Conservation (phyloP, 2,329 filamentous ascomycete genomes). For the Ophiostoma sp. region DNA sequence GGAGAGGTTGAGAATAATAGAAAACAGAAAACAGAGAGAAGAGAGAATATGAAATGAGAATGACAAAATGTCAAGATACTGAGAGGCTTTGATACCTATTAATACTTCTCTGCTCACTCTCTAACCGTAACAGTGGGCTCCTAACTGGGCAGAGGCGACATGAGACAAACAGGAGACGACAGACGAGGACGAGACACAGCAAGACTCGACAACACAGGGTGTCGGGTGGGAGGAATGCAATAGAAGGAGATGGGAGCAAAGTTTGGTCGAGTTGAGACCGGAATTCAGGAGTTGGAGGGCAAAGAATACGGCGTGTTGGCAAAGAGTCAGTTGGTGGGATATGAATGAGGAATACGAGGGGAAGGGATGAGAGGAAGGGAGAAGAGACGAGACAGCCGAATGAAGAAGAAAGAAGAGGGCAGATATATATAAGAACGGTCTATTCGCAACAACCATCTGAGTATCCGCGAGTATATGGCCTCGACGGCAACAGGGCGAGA, state of each 20-base stretch:
- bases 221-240: background rate
- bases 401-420: background rate
- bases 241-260: background rate
- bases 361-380: background rate
- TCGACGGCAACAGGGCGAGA: background rate
- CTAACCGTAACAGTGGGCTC: background rate
- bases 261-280: background rate
- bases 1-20: too few relatives aligned
- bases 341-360: background rate
- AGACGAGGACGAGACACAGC: background rate
- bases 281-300: background rate
- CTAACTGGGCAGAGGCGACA: background rate
- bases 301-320: background rate
- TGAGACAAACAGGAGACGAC: constrained; percentile 6
- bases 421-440: background rate
- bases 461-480: constrained; percentile 5
- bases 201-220: background rate
- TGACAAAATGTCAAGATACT: background rate
- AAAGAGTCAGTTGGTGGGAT: background rate
- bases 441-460: background rate
- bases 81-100: background rate
- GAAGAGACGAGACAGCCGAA: background rate
- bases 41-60: background rate
- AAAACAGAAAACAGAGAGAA: background rate
- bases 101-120: background rate